Percentiles rank a stretch among this genome's conserved stretches.
phyloP scores from a whole-genome alignment of 2,329 filamentous ascomycete species.

The Teratosphaeria gauchensis region DNA sequence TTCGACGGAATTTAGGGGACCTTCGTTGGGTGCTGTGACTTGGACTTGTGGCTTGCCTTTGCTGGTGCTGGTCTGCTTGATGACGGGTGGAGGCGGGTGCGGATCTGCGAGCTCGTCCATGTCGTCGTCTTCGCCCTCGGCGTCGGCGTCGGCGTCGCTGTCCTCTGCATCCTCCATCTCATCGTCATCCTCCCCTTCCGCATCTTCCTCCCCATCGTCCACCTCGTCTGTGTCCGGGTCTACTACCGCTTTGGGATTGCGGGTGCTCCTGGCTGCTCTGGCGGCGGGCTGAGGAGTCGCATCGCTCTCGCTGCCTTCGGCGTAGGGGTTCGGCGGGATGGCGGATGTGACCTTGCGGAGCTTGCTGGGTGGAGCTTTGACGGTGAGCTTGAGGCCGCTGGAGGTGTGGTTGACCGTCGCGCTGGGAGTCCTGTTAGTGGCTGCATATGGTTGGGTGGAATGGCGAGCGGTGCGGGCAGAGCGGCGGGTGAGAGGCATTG shows the following conservation, averaged over 20 bases:
- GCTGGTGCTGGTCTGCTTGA: constrained; percentile 15
- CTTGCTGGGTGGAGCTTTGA: constrained; percentile 41
- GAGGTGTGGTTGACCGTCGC: constrained; percentile 29
- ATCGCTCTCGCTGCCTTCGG: constrained; percentile 25
- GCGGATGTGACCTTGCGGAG: constrained; percentile 38
- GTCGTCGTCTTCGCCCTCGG: constrained; percentile 27
- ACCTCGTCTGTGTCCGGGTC: constrained; percentile 26
- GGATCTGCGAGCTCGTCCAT: constrained; percentile 25
- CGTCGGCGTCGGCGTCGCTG: constrained; percentile 18
- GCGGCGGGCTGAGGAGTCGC: constrained; percentile 22
- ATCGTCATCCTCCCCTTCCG: constrained; percentile 22
- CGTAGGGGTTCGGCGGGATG: constrained; percentile 24
- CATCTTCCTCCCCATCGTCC: constrained; percentile 14
- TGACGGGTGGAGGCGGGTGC: constrained; percentile 26
- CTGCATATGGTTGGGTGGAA: constrained; percentile 14
- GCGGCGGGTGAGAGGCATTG: constrained; percentile 26
- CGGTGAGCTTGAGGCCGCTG: constrained; percentile 38
- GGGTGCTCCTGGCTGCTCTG: constrained; percentile 21
- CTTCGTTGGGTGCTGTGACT: constrained; percentile 19
- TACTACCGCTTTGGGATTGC: constrained; percentile 26
- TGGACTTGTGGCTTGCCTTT: constrained; percentile 18
- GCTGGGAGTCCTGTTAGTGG: constrained; percentile 18
- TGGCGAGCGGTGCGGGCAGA: constrained; percentile 17
- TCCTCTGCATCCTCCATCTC: constrained; percentile 12
- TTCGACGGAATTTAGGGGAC: constrained; percentile 36